Base-by-base conservation (phyloP, 2,329 filamentous ascomycete species). In the Eutypella sp. region DNA sequence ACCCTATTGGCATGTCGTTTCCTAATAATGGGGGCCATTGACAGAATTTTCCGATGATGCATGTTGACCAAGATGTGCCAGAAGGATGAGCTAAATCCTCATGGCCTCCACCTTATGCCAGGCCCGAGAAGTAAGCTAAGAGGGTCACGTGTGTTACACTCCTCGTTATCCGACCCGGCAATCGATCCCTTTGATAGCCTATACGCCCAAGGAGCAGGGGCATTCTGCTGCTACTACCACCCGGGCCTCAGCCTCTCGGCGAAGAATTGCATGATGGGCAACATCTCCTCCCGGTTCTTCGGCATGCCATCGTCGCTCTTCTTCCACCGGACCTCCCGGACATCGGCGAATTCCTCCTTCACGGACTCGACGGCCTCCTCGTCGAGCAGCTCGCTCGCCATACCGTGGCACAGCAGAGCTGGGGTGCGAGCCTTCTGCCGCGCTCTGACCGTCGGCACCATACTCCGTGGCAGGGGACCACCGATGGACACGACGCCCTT, bases 201-300 rank as follows among this genome's bases (percentile, higher is more conserved):
- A n/a, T n/a, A n/a, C n/a, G n/a, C n/a, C n/a, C n/a, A n/a, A n/a
- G n/a, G n/a, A n/a, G n/a, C n/a, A n/a, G n/a, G n/a, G 29, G 13
- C 11, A 33, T 11, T 11, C 11, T 39, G 18, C 18, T 11, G 0
- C 8, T 31, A 23, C 25, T 53, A 59, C 54, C 58, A 62, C 2
- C 54, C 56, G 20, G 57, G 50, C 4, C 23, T 57, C 55, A 93
- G 65, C 57, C 84, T 76, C 42, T 84, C 76, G 0, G 84, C 84
- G 57, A 90, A 78, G 57, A 85, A 96, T 59, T 85, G 81, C 89
- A 96, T 96, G 49, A 96, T 78, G 1, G 91, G 90, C 58, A 91
- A 61, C 77, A 95, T 91, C 73, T 97, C 91, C 10, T 95, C 89
- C 44, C 85, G 75, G 61, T 76, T 85, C 39, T 74, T 72, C n/a